A percentile compares a stretch with the other conserved stretches of the same genome.
Evolutionary conservation across 2,329 filamentous ascomycete genomes (phyloP).

Genomic region (Hysterium pulicare): DNA sequence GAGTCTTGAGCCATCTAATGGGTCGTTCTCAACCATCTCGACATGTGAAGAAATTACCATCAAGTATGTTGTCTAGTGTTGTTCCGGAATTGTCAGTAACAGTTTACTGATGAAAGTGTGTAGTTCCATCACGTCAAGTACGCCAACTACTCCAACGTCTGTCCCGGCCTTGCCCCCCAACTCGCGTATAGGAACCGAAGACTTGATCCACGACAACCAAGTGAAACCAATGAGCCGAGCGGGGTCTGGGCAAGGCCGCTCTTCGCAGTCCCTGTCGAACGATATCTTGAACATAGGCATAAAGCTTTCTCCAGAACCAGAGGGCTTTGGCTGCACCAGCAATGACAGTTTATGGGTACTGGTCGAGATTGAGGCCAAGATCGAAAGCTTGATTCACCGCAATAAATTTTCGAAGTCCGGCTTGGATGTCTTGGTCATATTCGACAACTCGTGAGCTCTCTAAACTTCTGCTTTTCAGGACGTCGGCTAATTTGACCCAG

Average conservation of each 20-base stretch:
- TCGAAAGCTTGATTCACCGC: slow-evolving; percentile 16
- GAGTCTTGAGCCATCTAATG: slow-evolving; percentile 19
- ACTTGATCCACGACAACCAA: too few species aligned
- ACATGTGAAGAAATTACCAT: background rate
- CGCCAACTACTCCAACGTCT: background rate
- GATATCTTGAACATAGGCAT: slow-evolving; percentile 3
- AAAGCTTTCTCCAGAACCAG: background rate
- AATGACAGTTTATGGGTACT: slow-evolving; percentile 22
- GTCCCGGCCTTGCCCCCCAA: background rate
- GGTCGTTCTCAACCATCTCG: background rate
- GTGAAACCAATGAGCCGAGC: background rate
- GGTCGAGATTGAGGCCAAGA: slow-evolving; percentile 27
- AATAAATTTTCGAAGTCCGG: slow-evolving; percentile 4
- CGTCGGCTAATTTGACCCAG: background rate
- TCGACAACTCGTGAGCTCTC: slow-evolving; percentile 36
- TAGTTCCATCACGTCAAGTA: background rate
- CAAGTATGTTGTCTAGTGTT: background rate
- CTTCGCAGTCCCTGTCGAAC: background rate
- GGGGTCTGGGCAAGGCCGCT: background rate
- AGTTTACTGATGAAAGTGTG: background rate
- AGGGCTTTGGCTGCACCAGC: background rate
- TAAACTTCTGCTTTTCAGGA: background rate
- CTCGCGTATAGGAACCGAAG: too few species aligned
- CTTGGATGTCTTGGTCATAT: slow-evolving; percentile 33
- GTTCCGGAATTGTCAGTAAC: background rate